Evolutionary conservation across 306 rosid species (phyloP), one percentile per base, ranked within the genome.

Genomic region (Glycine latifolia): DNA sequence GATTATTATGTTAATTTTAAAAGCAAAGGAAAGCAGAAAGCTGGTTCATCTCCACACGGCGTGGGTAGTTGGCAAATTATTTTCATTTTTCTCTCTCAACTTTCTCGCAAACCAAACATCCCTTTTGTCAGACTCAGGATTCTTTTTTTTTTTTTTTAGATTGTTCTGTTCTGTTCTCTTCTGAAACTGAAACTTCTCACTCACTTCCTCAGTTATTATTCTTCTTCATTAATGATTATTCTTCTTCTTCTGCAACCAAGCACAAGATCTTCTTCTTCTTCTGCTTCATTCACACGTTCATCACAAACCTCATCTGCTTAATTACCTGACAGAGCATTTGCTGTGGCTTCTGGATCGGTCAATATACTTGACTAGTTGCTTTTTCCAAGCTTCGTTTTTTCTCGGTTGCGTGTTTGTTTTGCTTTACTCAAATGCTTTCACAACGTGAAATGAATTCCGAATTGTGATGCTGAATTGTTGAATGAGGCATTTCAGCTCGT

Each of bases 71-170:
- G 74, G 77, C 69, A 26, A 75, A 76, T 86, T 50, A 71, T 85
- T 76, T 78, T 39, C 63, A 26, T 85, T 83, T 80, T 84, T 81
- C 81, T 76, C 70, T 73, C 85, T 37, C 58, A 49, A 39, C 84
- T 89, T 89, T 91, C 89, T 87, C 87, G 77, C 85, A 85, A 79
- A 86, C 91, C 89, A 85, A 91, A 86, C 93, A 71, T 69, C 75
- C 41, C 61, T 48, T 79, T 37, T 79, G 87, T 87, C 91, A 76
- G 85, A 79, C 44, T 26, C 31, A 26, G 31, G 31, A 26, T 2
- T 39, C 44, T 39, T 37, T 37, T 5, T 39, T 39, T 39, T 39
- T 39, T 39, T 3, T 37, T 39, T 39, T 2, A 20, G 60, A 35
- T 43, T 59, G 7, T 76, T 70, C 52, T 68, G 1, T 26, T 26